Percentiles rank a stretch among this genome's conserved stretches.
Conservation (phyloP, 306 rosid genomes). For the Calophaca sinica region DNA sequence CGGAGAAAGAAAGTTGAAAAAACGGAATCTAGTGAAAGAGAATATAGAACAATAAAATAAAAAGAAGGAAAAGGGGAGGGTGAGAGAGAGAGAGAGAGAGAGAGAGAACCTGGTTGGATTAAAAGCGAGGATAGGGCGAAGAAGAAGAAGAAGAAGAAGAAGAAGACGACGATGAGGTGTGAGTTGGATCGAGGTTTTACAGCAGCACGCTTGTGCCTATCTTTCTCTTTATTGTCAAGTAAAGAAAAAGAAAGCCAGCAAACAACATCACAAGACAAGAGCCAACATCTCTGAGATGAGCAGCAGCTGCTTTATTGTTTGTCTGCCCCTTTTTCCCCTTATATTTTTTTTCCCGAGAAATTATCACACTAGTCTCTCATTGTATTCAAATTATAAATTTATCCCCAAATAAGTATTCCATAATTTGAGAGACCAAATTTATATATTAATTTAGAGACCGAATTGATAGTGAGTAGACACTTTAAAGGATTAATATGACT, state of each 20-base stretch:
- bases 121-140: not conserved
- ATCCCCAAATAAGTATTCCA: too few relatives aligned
- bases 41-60: not conserved
- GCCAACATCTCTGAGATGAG: not conserved
- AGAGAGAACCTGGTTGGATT: conserved; percentile 28
- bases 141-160: conserved; percentile 38
- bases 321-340: not conserved
- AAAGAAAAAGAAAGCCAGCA: not conserved
- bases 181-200: conserved; percentile 15
- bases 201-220: conserved; percentile 1
- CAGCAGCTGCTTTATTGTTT: not conserved
- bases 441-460: too few relatives aligned
- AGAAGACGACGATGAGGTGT: not conserved
- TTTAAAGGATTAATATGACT: too few relatives aligned
- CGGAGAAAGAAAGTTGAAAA: conserved; percentile 13
- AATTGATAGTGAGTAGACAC: too few relatives aligned
- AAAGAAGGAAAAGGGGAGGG: too few relatives aligned
- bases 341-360: too few relatives aligned
- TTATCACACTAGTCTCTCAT: too few relatives aligned
- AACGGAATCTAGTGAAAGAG: conserved; percentile 24
- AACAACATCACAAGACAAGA: not conserved
- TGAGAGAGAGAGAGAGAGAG: not conserved
- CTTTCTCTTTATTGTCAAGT: conserved; percentile 13
- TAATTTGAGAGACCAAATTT: too few relatives aligned
- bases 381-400: too few relatives aligned